Evolutionary conservation across 371 early-diverging fungal species (phyloP).

Genomic region (Lichtheimia ramosa): DNA sequence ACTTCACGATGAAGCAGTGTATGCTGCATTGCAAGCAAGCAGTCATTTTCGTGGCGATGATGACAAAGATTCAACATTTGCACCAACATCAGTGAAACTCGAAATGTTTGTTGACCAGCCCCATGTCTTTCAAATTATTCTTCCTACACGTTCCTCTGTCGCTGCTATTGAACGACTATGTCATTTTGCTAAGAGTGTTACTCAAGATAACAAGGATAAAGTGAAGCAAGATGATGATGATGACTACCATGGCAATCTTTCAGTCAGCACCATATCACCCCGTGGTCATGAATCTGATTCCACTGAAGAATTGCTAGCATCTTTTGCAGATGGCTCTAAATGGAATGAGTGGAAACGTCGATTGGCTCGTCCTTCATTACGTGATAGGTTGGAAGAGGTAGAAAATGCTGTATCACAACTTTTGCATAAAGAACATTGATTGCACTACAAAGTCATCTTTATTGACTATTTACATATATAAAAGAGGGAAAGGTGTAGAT

Average conservation of each 20-base stretch:
- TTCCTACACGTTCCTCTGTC: slow-evolving; percentile 19
- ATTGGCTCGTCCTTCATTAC: slow-evolving; percentile 22
- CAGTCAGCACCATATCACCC: slow-evolving; percentile 13
- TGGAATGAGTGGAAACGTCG: slow-evolving; percentile 31
- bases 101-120: slow-evolving; percentile 72
- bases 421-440: too few species aligned
- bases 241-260: neutral
- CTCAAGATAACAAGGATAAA: neutral
- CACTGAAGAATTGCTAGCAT: slow-evolving; percentile 11
- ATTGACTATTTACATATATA: too few species aligned
- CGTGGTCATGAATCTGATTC: slow-evolving; percentile 24
- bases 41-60: slow-evolving; percentile 24
- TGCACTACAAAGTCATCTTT: too few species aligned
- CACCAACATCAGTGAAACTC: slow-evolving; percentile 27
- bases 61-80: slow-evolving; percentile 3
- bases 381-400: slow-evolving; percentile 4
- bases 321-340: slow-evolving; percentile 12
- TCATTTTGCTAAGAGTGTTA: neutral
- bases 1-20: slow-evolving; percentile 67
- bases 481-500: too few species aligned
- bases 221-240: too few species aligned
- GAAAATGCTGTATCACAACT: too few species aligned
- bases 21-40: slow-evolving; percentile 30
- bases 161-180: slow-evolving; percentile 11
- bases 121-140: slow-evolving; percentile 72